Percentiles rank a stretch among this genome's conserved stretches.
These are phyloP conservation scores for Thecamonas trahens DNA, from an alignment of 78 protist species.

Conservation along the genomic window DNA sequence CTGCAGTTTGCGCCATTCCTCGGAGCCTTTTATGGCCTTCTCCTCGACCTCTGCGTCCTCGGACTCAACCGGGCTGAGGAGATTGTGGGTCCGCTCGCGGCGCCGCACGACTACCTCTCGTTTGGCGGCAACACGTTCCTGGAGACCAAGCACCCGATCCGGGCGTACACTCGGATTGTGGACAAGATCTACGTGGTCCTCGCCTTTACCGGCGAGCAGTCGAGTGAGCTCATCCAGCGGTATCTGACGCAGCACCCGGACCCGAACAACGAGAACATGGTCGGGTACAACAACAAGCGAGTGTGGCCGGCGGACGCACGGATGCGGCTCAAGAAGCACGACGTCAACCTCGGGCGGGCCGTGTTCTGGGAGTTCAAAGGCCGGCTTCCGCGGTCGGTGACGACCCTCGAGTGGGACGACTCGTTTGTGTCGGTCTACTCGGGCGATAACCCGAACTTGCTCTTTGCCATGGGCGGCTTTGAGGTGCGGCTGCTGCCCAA, in stretches of 20 bases:
- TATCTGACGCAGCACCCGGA: conserved; percentile 99
- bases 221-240: conserved; percentile 90
- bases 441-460: conserved; percentile 96
- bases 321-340: conserved; percentile 93
- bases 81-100: conserved; percentile 92
- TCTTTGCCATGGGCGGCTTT: conserved; percentile 95
- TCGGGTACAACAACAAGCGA: conserved; percentile 96
- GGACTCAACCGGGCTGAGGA: conserved; percentile 96
- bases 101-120: conserved; percentile 88
- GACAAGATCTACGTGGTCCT: conserved; percentile 86
- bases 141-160: conserved; percentile 95
- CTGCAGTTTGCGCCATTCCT: conserved; percentile 95
- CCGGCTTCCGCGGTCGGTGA: conserved; percentile 92
- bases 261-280: conserved; percentile 99
- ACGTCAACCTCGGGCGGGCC: conserved; percentile 98
- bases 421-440: conserved; percentile 90
- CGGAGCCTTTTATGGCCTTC: conserved; percentile 82
- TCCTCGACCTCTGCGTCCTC: conserved; percentile 91
- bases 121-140: conserved; percentile 44
- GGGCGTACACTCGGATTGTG: conserved; percentile 92
- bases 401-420: conserved; percentile 86
- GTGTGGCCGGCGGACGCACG: conserved; percentile 99
- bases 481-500: conserved; percentile 96
- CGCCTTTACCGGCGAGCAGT: conserved; percentile 87
- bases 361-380: conserved; percentile 96